Evolutionary conservation across 208 protist species (phyloP).

Genomic region (Naegleria gruberi): DNA sequence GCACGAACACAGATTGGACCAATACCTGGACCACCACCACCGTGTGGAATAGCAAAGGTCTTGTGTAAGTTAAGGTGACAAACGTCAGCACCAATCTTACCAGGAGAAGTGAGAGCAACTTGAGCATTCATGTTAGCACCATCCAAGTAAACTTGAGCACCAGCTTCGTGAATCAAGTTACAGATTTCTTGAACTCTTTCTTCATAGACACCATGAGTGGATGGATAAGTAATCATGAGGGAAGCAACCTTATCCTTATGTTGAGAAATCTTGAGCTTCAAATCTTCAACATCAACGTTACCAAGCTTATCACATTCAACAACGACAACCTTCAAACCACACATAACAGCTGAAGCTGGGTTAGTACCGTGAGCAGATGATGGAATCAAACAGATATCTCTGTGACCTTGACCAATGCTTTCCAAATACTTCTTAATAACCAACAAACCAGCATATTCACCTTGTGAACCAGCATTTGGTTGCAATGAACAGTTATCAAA

Average conservation of each 20-base stretch:
- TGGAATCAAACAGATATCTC: conserved; percentile 94
- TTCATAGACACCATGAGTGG: conserved; percentile 95
- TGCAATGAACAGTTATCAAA: conserved; percentile 87
- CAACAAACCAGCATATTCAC: conserved; percentile 92
- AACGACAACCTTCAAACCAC: conserved; percentile 71
- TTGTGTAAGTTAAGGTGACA: conserved; percentile 98
- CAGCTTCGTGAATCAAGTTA: conserved; percentile 69
- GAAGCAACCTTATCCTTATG: conserved; percentile 77
- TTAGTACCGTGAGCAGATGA: conserved; percentile 96
- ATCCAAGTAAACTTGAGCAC: conserved; percentile 94
- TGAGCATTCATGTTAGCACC: conserved; percentile 97
- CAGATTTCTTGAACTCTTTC: conserved; percentile 74
- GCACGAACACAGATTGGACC: conserved; percentile 88
- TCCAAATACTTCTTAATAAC: conserved; percentile 65
- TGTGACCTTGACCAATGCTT: conserved; percentile 60
- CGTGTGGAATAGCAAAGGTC: conserved; percentile 63
- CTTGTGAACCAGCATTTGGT: conserved; percentile 91
- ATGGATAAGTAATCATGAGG: conserved; percentile 97
- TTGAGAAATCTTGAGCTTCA: conserved; percentile 73
- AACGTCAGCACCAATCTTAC: conserved; percentile 91
- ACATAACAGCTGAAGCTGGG: conserved; percentile 87
- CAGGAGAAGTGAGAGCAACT: conserved; percentile 84
- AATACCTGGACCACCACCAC: conserved; percentile 92
- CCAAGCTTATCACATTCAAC: conserved; percentile 80
- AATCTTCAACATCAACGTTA: conserved; percentile 79